Evolutionary conservation across 148 eudicot species (phyloP), one percentile per base, ranked within the genome.

Genomic region (Persicaria tinctoria): DNA sequence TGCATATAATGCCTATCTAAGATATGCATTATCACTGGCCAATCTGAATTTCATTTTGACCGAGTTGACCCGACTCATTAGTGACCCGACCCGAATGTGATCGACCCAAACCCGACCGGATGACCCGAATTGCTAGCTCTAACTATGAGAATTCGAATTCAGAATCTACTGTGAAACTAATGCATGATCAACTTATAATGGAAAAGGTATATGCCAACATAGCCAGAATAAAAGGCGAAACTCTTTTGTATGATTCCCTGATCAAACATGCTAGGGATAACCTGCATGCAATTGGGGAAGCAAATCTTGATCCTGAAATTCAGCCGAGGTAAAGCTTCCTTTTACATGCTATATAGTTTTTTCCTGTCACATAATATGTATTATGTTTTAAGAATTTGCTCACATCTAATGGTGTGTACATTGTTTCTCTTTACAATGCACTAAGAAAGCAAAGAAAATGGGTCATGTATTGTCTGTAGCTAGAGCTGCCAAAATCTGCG

Each of bases 161-260:
- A 77, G 97, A 89, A 84, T 89, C 99, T 73, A 96, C 84, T 55
- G 79, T 96, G 46, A 96, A 89, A 78, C 97, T 96, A 70, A 96
- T 96, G 94, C 90, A 86, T 51, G 97, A 96, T 83, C 99, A 96
- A 86, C 85, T 96, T 72, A 92, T 96, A 80, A 96, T 96, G 99
- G 99, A 97, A 45, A 92, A 83, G 81, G 93, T 86, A 80, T 96
- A 96, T 88, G 97, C 99, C 55, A 89, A 86, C 73, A 89, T 96
- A 79, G 93, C 99, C 47, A 92, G 85, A 82, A 88, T 86, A 73
- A 89, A 87, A 80, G 90, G 91, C 75, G 91, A 96, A 56, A 81
- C 70, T 32, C 74, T n/a, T 76, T 85, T 96, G 48, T 92, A 88
- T 68, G 83, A 90, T 80, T 86, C 97, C 70, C 86, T 96, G 27